phyloP scores from a whole-genome alignment of 805 yeast species.

The Gaillardinia entomophila region DNA sequence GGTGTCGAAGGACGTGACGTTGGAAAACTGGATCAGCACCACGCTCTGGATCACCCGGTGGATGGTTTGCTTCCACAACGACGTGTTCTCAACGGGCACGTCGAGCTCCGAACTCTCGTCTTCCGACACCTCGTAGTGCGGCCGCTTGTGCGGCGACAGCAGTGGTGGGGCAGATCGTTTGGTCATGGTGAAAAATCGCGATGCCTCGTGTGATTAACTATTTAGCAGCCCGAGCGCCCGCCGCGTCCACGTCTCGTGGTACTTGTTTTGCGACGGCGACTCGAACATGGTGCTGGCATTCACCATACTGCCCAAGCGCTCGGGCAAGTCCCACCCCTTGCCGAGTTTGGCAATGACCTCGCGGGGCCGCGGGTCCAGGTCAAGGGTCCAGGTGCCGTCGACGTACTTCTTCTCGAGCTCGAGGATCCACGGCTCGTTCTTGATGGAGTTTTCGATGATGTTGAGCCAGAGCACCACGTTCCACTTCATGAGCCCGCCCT shows the following conservation, averaged over 20 bases:
- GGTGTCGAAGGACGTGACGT: conserved; percentile 81
- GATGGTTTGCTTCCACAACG: conserved; percentile 83
- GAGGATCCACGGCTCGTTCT: conserved; percentile 57
- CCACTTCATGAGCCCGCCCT: conserved; percentile 45
- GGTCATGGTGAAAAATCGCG: too few relatives aligned
- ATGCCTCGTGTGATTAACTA: too few relatives aligned
- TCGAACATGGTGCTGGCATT: conserved; percentile 25
- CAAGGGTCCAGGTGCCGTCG: conserved; percentile 20
- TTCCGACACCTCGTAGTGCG: too few relatives aligned
- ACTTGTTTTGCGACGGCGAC: conserved; percentile 21
- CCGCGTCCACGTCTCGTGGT: conserved; percentile 27
- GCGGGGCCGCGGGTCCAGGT: conserved; percentile 12
- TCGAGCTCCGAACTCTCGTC: too few relatives aligned
- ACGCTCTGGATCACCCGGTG: conserved; percentile 78
- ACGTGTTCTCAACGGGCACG: too few relatives aligned
- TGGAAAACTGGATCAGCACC: conserved; percentile 84
- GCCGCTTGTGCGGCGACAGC: too few relatives aligned
- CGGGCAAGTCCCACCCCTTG: conserved; percentile 22
- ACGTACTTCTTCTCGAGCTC: conserved; percentile 44
- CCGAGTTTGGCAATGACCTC: conserved; percentile 29
- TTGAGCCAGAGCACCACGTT: conserved; percentile 51
- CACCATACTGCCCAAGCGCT: conserved; percentile 29
- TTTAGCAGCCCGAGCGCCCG: conserved; percentile 7
- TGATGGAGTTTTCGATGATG: conserved; percentile 48
- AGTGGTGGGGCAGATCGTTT: too few relatives aligned